phyloP scores from a whole-genome alignment of 345 rosid species.

The Lenwebbia sp. region DNA sequence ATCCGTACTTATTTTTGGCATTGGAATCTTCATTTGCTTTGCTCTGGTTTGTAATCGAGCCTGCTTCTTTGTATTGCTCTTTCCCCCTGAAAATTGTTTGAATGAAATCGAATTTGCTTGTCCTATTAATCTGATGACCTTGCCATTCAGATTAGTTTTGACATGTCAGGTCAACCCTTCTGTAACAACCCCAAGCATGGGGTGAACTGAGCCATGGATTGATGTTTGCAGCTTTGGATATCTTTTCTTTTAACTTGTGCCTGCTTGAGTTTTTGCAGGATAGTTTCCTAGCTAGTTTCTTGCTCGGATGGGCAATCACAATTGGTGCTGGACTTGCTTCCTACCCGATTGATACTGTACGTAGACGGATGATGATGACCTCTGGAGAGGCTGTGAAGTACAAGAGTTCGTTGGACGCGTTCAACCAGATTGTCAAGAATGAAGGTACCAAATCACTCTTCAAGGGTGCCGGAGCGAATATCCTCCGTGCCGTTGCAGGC shows the following conservation, averaged over 20 bases:
- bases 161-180: background rate
- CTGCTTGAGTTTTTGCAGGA: conserved; percentile 25
- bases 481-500: conserved; percentile 48
- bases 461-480: conserved; percentile 68
- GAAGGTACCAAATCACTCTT: conserved; percentile 49
- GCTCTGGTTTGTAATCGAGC: background rate
- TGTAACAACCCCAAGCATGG: too few relatives aligned
- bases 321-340: conserved; percentile 54
- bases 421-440: conserved; percentile 37
- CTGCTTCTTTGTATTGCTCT: background rate
- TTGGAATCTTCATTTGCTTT: background rate
- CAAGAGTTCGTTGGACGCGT: conserved; percentile 42
- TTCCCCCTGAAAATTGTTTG: background rate
- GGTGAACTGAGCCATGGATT: background rate
- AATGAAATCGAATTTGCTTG: background rate
- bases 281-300: conserved; percentile 54
- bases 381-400: conserved; percentile 64
- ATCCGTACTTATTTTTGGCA: background rate
- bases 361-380: conserved; percentile 73
- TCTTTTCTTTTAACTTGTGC: background rate
- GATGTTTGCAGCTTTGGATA: background rate
- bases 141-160: background rate
- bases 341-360: conserved; percentile 50
- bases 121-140: background rate
- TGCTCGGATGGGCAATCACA: conserved; percentile 54